A percentile compares a stretch with the other conserved stretches of the same genome.
phyloP scores from a whole-genome alignment of 139 green algal species.

The Ettlia oleoabundans region DNA sequence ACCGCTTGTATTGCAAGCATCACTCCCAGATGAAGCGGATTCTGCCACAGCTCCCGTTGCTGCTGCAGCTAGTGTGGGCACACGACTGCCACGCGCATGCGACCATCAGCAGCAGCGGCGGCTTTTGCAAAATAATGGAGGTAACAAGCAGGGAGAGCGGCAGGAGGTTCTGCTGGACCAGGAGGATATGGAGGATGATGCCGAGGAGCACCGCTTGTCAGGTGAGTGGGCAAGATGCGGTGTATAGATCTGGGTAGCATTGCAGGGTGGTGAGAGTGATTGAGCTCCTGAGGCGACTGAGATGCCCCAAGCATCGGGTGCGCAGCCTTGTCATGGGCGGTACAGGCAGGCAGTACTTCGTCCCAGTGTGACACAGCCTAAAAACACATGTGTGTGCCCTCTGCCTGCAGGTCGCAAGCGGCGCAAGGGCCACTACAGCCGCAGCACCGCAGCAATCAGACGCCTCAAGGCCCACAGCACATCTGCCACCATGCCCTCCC shows the following conservation, averaged over 20 bases:
- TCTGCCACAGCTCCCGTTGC: too few species aligned
- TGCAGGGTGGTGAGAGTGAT: background rate
- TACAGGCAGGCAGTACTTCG: too few species aligned
- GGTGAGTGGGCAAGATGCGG: background rate
- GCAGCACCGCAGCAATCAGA: background rate
- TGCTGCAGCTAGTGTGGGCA: background rate
- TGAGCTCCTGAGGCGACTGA: background rate
- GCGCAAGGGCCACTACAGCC: constrained; percentile 9
- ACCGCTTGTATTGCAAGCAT: too few species aligned
- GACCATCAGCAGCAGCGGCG: background rate
- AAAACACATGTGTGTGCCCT: background rate
- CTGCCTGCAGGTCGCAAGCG: constrained; percentile 18
- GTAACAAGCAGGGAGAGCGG: background rate
- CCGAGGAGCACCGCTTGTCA: background rate
- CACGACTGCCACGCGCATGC: too few species aligned
- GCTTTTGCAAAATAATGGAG: too few species aligned
- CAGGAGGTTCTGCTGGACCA: background rate
- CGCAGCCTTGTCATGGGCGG: too few species aligned
- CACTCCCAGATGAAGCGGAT: too few species aligned
- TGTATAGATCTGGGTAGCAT: background rate
- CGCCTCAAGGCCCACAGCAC: background rate
- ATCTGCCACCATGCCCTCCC: too few species aligned
- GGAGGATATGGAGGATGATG: background rate
- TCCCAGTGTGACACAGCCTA: too few species aligned
- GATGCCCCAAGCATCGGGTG: too few species aligned